phyloP scores from a whole-genome alignment of 139 green algal species.

The Closterium sp. region DNA sequence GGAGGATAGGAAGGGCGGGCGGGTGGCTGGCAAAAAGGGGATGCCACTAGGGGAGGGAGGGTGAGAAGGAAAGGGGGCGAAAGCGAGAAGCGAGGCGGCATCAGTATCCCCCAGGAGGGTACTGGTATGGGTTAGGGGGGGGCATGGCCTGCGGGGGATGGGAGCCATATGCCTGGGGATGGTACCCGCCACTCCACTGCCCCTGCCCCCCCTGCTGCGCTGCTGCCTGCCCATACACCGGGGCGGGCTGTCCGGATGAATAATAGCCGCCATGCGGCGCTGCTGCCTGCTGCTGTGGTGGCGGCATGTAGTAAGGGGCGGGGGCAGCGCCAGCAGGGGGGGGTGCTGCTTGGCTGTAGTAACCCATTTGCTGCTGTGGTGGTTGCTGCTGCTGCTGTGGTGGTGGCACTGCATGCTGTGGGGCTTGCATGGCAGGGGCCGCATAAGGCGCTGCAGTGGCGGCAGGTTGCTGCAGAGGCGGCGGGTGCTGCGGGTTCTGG shows the following conservation, averaged over 20 bases:
- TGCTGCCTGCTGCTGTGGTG: not conserved
- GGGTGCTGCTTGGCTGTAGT: not conserved
- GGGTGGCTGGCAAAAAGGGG: no score
- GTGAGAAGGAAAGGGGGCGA: not conserved
- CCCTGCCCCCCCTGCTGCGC: not conserved
- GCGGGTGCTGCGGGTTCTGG: not conserved
- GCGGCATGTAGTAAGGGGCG: not conserved
- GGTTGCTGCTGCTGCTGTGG: slow-evolving; percentile 1
- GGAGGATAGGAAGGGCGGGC: no score
- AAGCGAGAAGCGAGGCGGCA: not conserved
- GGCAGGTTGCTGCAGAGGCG: not conserved
- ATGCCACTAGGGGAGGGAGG: no score
- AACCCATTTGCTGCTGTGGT: not conserved
- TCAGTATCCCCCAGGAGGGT: not conserved
- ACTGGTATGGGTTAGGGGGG: not conserved
- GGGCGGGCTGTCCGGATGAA: not conserved
- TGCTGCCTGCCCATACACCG: not conserved
- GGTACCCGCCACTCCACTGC: not conserved
- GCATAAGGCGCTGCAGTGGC: not conserved
- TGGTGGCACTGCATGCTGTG: not conserved
- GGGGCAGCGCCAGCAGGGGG: not conserved
- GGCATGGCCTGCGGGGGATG: not conserved
- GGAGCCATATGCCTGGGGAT: not conserved
- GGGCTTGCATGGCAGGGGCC: not conserved
- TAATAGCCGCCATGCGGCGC: not conserved